Evolutionary conservation across 176 grass and related monocot genomes (phyloP).

Genomic region (Oryza punctata): DNA sequence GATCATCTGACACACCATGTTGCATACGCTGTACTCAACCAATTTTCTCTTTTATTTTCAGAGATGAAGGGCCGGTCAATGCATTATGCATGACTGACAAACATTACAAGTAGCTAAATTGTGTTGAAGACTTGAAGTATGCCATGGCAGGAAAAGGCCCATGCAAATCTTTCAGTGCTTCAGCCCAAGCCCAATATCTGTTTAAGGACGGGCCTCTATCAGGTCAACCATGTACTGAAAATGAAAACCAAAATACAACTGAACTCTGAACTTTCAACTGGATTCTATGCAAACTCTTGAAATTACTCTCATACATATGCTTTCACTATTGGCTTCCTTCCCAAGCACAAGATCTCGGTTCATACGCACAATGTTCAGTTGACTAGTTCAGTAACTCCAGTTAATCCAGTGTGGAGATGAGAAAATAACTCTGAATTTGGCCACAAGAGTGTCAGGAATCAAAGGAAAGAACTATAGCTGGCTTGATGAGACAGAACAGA

Average conservation of each 20-base stretch:
- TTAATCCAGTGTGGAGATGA: not conserved
- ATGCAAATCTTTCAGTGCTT: not conserved
- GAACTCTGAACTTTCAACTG: not conserved
- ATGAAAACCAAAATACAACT: not conserved
- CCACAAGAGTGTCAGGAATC: not conserved
- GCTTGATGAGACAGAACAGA: not conserved
- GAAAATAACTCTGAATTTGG: not conserved
- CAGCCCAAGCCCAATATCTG: not conserved
- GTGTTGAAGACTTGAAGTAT: not conserved
- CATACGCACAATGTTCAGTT: no score
- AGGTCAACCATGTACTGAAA: not conserved
- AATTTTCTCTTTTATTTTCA: no score
- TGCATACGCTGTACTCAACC: no score
- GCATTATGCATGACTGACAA: no score
- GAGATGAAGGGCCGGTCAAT: no score
- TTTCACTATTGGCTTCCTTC: not conserved
- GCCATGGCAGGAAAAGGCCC: not conserved
- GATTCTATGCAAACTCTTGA: not conserved
- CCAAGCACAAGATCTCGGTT: no score
- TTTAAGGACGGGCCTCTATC: not conserved
- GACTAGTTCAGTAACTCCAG: no score
- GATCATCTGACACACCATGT: no score
- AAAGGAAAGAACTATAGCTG: not conserved
- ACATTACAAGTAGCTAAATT: not conserved
- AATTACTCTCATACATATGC: not conserved